Evolutionary conservation across 108 stramenopile species (phyloP), one percentile per base, ranked within the genome.

Genomic region (Conticribra weissflogii): DNA sequence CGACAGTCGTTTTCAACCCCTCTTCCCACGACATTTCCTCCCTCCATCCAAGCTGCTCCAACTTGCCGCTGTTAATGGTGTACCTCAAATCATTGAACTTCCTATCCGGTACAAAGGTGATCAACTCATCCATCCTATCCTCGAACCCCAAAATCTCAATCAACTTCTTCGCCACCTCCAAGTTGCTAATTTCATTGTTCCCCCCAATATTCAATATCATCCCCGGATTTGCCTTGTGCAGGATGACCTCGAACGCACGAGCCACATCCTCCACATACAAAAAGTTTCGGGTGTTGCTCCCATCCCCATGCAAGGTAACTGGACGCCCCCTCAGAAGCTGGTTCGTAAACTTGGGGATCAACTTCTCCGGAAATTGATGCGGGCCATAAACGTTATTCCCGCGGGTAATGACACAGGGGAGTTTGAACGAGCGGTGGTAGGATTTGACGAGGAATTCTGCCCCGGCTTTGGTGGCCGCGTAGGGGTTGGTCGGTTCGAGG

Each of bases 321-420:
- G 89, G 74, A 47, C 81, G 76, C 4, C 90, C 96, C 25, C 93
- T 78, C 79, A 97, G 66, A 30, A 99, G 82, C 81, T 98, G 97
- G 78, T 98, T 97, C 70, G 96, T 96, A 71, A 99, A 98, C 84
- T 99, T 99, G 47, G 99, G 99, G 71, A 99, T 97, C 45, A 99
- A 81, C 81, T 99, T 99, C 79, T 99, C 99, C 0, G 99, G 99
- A 71, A 95, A 99, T 76, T 99, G 99, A 76, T 97, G 97, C 32
- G 98, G 98, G 3, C 99, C 98, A 81, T 98, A 99, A 29, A 99
- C 99, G 72, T 99, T 99, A 87, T 99, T 99, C 12, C 98, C 98
- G 33, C 99, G 86, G 30, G 99, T 99, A 71, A 99, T 98, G 63
- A 99, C 76, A 50, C 86, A 88, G 15, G 82, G 97, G 18, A 98